Evolutionary conservation across 2,329 filamentous ascomycete genomes (phyloP), one percentile per base, ranked within the genome.

Genomic region (Daldinia eschscholtzii): DNA sequence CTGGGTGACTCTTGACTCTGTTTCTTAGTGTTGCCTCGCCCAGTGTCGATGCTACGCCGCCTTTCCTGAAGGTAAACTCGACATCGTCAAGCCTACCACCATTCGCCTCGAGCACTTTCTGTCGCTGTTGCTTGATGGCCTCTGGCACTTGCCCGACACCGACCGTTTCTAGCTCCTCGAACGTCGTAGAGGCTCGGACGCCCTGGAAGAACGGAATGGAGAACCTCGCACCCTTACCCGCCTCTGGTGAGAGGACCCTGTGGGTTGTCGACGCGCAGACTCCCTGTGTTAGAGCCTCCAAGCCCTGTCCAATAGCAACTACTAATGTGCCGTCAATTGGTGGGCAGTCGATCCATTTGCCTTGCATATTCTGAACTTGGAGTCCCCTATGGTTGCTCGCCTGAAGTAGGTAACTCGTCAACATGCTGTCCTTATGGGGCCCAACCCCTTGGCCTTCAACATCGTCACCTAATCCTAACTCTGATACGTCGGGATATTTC

Each of bases 191-290:
- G 64, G 93, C 89, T 75, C 89, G 89, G 67, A 97, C 92, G 23
- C 93, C 93, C 79, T 96, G 93, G 82, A 97, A 97, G 81, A 97
- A 97, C 0, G 93, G 93, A 55, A 97, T 91, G 6, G 89, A 92
- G 82, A 90, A 95, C 61, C 93, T 85, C 35, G 93, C 85, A 3
- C 93, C 93, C 9, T 87, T 82, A 12, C 92, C 93, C 6, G 88
- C 87, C 1, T 82, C 76, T 0, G 93, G 93, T 33, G 88, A 92
- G n/a, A 96, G 83, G 39, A 97, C 93, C 9, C 93, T 87, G 80
- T 97, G 93, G 44, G 93, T 96, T 2, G 93, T 97, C 70, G 89
- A 88, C 71, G 91, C 89, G 78, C 93, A 96, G 2, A 96, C 93
- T 35, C 93, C 93, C 69, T 89, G 89, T 20, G 93, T 97, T 72